Evolutionary conservation across 345 rosid genomes (phyloP).

Genomic region (Isatis tinctoria): DNA sequence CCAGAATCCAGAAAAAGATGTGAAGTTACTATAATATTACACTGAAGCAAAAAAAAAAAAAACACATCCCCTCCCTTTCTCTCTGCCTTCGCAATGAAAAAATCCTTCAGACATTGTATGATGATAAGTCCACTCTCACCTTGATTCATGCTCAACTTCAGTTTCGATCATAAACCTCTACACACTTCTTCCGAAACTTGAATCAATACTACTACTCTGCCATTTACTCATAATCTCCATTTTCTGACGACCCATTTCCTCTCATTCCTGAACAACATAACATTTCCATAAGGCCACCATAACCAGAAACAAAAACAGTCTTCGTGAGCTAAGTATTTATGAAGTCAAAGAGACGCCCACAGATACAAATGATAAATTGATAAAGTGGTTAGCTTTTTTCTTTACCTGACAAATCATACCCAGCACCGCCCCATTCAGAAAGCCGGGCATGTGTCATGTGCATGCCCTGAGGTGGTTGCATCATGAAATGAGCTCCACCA

Average conservation of each 20-base stretch:
- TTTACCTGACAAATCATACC: slow-evolving; percentile 57
- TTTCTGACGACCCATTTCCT: slow-evolving; percentile 58
- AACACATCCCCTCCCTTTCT: not conserved
- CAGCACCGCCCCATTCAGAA: slow-evolving; percentile 48
- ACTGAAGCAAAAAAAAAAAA: slow-evolving; percentile 15
- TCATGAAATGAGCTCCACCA: slow-evolving; percentile 50
- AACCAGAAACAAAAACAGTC: not conserved
- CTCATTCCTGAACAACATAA: slow-evolving; percentile 44
- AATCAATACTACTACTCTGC: slow-evolving; percentile 43
- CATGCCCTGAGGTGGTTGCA: slow-evolving; percentile 48
- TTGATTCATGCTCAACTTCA: slow-evolving; percentile 12
- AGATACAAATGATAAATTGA: not conserved
- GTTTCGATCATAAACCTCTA: slow-evolving; percentile 18
- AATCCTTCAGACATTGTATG: slow-evolving; percentile 4
- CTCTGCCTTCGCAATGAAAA: slow-evolving; percentile 23
- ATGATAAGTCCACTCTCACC: slow-evolving; percentile 23
- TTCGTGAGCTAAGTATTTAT: not conserved
- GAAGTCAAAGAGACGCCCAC: not conserved
- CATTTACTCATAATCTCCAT: slow-evolving; percentile 52
- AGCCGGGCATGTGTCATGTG: slow-evolving; percentile 39
- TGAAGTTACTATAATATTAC: slow-evolving; percentile 7
- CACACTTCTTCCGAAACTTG: slow-evolving; percentile 15
- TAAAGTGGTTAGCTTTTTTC: not conserved
- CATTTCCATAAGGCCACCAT: not conserved
- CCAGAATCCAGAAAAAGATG: slow-evolving; percentile 7